phyloP scores from a whole-genome alignment of 148 eudicot genomes.

The Diospyros kaki region DNA sequence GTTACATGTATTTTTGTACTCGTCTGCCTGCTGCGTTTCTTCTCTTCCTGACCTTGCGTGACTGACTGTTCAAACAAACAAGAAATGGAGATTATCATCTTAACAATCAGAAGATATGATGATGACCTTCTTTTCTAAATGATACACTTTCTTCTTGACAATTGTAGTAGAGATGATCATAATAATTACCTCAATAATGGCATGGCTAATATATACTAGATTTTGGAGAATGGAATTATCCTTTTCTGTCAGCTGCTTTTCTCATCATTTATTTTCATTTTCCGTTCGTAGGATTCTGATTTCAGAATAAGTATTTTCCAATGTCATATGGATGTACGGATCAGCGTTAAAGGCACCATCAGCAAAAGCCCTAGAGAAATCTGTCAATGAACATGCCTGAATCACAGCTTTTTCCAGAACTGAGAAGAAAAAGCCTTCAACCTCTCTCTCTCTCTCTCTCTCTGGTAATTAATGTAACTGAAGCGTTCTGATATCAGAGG shows the following conservation, averaged over 20 bases:
- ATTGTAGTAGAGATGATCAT: background rate
- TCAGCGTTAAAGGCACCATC: constrained; percentile 26
- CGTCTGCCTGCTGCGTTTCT: constrained; percentile 16
- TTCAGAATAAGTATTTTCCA: background rate
- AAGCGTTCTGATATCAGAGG: constrained; percentile 16
- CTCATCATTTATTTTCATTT: background rate
- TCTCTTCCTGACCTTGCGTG: constrained; percentile 23
- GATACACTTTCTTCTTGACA: constrained; percentile 22
- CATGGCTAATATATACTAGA: constrained; percentile 12
- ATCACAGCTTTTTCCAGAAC: constrained; percentile 24
- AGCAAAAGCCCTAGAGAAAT: constrained; percentile 23
- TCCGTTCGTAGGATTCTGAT: background rate
- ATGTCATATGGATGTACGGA: constrained; percentile 23
- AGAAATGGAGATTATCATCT: constrained; percentile 28
- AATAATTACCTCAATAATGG: constrained; percentile 22
- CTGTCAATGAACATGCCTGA: constrained; percentile 18
- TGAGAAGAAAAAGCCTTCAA: constrained; percentile 14
- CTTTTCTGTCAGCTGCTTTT: background rate
- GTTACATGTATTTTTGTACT: constrained; percentile 13
- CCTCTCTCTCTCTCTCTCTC: background rate
- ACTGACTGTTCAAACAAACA: constrained; percentile 20
- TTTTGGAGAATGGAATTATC: background rate
- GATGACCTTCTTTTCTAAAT: constrained; percentile 20
- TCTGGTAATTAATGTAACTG: constrained; percentile 26
- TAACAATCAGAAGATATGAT: constrained; percentile 24